A percentile compares a stretch with the other conserved stretches of the same genome.
Conservation (phyloP, 768 basidiomycete species). For the Fomitopsis pulvina region DNA sequence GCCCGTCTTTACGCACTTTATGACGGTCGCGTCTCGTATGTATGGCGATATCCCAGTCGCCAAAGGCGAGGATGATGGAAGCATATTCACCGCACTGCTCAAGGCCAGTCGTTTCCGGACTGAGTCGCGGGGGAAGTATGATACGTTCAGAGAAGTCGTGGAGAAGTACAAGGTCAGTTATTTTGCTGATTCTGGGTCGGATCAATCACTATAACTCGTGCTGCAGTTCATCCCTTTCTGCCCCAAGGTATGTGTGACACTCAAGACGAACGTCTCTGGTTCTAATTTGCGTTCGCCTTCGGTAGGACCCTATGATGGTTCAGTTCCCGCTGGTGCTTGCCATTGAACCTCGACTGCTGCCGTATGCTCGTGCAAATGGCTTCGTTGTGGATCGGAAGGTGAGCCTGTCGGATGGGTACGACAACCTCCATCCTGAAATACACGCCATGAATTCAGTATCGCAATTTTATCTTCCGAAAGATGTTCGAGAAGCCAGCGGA, state of each 20-base stretch:
- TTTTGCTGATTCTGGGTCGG: not conserved
- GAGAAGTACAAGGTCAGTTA: slow-evolving; percentile 59
- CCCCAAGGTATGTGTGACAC: slow-evolving; percentile 42
- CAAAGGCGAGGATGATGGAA: slow-evolving; percentile 74
- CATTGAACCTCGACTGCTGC: slow-evolving; percentile 68
- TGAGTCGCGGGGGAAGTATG: slow-evolving; percentile 58
- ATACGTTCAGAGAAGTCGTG: slow-evolving; percentile 57
- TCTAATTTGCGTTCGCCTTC: slow-evolving; percentile 3
- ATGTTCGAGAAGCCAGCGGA: slow-evolving; percentile 64
- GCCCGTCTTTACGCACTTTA: slow-evolving; percentile 55
- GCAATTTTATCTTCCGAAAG: slow-evolving; percentile 82
- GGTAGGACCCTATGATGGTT: slow-evolving; percentile 71
- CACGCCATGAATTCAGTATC: slow-evolving; percentile 42
- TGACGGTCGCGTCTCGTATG: slow-evolving; percentile 47
- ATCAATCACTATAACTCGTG: no score
- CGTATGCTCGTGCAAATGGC: slow-evolving; percentile 65
- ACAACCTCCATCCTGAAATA: not conserved
- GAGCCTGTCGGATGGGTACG: slow-evolving; percentile 12
- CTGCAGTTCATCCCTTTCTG: slow-evolving; percentile 81
- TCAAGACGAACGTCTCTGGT: no score
- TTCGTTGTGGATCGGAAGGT: slow-evolving; percentile 78
- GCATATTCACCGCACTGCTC: slow-evolving; percentile 55
- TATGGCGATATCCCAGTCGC: slow-evolving; percentile 63
- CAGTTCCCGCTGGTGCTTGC: slow-evolving; percentile 74
- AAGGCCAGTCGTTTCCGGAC: slow-evolving; percentile 63